Evolutionary conservation across 805 yeast species (phyloP), one percentile per base, ranked within the genome.

Genomic region (Hemisphaericaspora nanyangensis): DNA sequence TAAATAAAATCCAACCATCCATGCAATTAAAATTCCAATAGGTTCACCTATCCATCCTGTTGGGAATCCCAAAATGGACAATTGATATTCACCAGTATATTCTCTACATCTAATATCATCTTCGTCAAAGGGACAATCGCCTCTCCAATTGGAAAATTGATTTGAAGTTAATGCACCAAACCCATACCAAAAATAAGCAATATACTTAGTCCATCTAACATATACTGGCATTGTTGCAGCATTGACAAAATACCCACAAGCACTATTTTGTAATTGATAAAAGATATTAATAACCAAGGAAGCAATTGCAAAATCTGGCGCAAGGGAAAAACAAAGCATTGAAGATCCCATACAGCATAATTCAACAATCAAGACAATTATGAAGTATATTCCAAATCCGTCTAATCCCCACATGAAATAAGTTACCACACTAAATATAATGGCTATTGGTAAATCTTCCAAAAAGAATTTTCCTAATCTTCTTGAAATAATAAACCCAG

Each of bases 331-430:
- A 7, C 72, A 64, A 43, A 54, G 48, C 51, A 73, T 69, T 0
- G 84, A 85, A 45, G 72, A 60, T 4, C 79, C 65, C 64, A 82
- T 73, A 8, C 82, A 72, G 35, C 71, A 68, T 46, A 79, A 61
- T 40, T 79, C 80, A 15, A 71, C 72, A 20, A 86, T 48, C n/a
- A 86, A 54, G 7, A 70, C 65, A 6, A 77, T 71, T 3, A 80
- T 71, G 56, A 82, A 82, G 57, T 72, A 87, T 2, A 77, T 68
- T 46, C 82, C 83, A 52, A 82, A 87, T 36, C 71, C 66, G 25
- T 85, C 58, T 29, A 87, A 63, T 0, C 95, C 95, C 65, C 77
- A 76, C 91, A 87, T 81, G 61, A 81, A 87, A 52, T 80, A 88
- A 0, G 87, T 74, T 15, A 83, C 74, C 0, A 72, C 48, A 1